These are phyloP conservation scores for Backusella australiensis DNA, from an alignment of 192 early-diverging fungal species.

Conservation along the genomic window DNA sequence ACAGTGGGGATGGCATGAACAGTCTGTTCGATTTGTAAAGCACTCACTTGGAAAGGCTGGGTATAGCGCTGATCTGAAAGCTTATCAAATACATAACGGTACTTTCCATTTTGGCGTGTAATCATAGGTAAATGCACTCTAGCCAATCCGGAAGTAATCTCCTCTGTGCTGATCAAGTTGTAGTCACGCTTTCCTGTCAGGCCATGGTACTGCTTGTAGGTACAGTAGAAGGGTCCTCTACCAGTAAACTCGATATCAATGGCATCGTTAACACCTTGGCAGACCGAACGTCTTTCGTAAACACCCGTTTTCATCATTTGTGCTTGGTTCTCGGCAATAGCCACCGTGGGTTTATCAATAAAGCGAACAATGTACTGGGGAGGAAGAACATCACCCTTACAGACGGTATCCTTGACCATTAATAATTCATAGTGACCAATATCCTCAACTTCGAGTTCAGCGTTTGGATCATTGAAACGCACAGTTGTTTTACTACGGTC, in stretches of 20 bases:
- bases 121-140: slow-evolving; percentile 29
- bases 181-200: background rate
- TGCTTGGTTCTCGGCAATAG: slow-evolving; percentile 24
- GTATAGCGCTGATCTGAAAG: slow-evolving; percentile 42
- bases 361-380: slow-evolving; percentile 24
- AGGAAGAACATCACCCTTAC: slow-evolving; percentile 35
- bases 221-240: slow-evolving; percentile 29
- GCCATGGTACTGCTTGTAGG: slow-evolving; percentile 18
- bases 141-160: slow-evolving; percentile 28
- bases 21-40: slow-evolving; percentile 33
- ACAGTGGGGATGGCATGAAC: slow-evolving; percentile 35
- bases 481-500: background rate
- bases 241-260: slow-evolving; percentile 35
- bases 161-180: slow-evolving; percentile 10
- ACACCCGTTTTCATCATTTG: background rate
- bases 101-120: slow-evolving; percentile 30
- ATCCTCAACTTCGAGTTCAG: slow-evolving; percentile 22
- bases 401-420: slow-evolving; percentile 39
- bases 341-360: slow-evolving; percentile 27
- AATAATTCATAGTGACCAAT: slow-evolving; percentile 42
- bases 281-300: slow-evolving; percentile 34
- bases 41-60: slow-evolving; percentile 2
- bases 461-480: slow-evolving; percentile 30
- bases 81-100: slow-evolving; percentile 35
- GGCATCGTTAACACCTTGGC: slow-evolving; percentile 34